Evolutionary conservation across 2,329 filamentous ascomycete species (phyloP).

Genomic region (Talaromyces sp.): DNA sequence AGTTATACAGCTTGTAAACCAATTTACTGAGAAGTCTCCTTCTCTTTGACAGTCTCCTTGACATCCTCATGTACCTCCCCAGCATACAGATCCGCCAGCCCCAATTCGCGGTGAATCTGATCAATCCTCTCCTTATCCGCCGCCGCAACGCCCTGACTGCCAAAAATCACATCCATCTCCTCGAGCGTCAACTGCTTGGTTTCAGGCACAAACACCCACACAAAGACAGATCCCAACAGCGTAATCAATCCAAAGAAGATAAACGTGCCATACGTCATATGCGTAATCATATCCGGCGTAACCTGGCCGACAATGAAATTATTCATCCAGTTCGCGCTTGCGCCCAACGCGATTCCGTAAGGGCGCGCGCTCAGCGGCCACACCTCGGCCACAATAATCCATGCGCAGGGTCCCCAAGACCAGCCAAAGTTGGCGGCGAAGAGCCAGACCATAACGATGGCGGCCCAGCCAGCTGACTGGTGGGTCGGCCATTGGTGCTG

Average conservation of each 20-base stretch:
- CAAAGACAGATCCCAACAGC: constrained; percentile 26
- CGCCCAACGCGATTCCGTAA: constrained; percentile 65
- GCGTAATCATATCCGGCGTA: constrained; percentile 60
- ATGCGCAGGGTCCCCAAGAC: constrained; percentile 65
- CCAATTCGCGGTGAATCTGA: constrained; percentile 67
- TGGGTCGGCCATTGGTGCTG: constrained; percentile 53
- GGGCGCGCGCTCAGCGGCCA: constrained; percentile 66
- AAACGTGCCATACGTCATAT: constrained; percentile 58
- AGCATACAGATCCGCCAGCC: constrained; percentile 35
- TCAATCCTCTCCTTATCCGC: constrained; percentile 56
- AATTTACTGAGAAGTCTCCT: background rate
- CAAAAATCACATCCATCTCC: constrained; percentile 53
- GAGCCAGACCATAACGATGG: constrained; percentile 54
- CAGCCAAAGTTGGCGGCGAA: constrained; percentile 69
- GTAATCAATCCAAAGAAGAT: constrained; percentile 40
- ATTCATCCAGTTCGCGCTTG: constrained; percentile 54
- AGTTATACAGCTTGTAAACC: background rate
- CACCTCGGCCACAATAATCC: constrained; percentile 70
- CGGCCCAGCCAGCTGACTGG: constrained; percentile 59
- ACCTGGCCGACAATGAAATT: constrained; percentile 62
- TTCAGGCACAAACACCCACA: constrained; percentile 38
- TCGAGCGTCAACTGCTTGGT: constrained; percentile 50
- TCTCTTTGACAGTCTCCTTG: constrained; percentile 1
- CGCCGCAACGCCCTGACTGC: constrained; percentile 29
- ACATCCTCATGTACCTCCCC: constrained; percentile 1